A percentile compares a stretch with the other conserved stretches of the same genome.
Conservation (phyloP, 768 basidiomycete genomes). For the Hygrocybe punicea region DNA sequence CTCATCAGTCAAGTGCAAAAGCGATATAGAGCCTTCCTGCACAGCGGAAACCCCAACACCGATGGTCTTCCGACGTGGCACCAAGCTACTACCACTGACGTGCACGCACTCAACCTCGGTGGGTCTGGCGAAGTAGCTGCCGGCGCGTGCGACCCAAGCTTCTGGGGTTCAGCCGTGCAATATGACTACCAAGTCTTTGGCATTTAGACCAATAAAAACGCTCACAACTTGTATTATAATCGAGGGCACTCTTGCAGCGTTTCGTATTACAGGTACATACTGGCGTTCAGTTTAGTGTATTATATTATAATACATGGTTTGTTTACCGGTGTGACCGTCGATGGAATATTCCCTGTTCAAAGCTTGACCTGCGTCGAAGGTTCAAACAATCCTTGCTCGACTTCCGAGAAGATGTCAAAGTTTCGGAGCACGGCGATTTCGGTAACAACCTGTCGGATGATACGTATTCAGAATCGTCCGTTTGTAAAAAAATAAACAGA, state of each 20-base stretch:
- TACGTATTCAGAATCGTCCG: not conserved
- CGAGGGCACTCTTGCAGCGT: too few relatives aligned
- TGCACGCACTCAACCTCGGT: conserved; percentile 61
- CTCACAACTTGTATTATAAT: not conserved
- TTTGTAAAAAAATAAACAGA: not conserved
- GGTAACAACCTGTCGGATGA: conserved; percentile 40
- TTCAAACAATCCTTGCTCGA: conserved; percentile 35
- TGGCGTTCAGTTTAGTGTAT: too few relatives aligned
- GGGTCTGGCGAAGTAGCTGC: conserved; percentile 48
- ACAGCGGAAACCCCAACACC: conserved; percentile 60
- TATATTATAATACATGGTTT: too few relatives aligned
- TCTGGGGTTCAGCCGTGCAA: conserved; percentile 61
- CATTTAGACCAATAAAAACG: too few relatives aligned
- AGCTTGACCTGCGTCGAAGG: not conserved
- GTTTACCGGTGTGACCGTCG: too few relatives aligned
- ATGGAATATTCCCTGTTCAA: not conserved
- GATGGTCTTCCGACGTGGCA: conserved; percentile 51
- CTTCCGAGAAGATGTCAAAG: conserved; percentile 61
- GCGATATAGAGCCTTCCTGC: conserved; percentile 65
- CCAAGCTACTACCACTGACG: conserved; percentile 46
- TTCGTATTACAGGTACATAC: too few relatives aligned
- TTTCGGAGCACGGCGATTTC: conserved; percentile 57
- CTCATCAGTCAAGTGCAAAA: conserved; percentile 65
- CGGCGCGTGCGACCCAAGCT: conserved; percentile 60
- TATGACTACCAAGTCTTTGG: conserved; percentile 72